Evolutionary conservation across 73 alveolate genomes (phyloP), one percentile per base, ranked within the genome.

Genomic region (Paraurostyla sp.): DNA sequence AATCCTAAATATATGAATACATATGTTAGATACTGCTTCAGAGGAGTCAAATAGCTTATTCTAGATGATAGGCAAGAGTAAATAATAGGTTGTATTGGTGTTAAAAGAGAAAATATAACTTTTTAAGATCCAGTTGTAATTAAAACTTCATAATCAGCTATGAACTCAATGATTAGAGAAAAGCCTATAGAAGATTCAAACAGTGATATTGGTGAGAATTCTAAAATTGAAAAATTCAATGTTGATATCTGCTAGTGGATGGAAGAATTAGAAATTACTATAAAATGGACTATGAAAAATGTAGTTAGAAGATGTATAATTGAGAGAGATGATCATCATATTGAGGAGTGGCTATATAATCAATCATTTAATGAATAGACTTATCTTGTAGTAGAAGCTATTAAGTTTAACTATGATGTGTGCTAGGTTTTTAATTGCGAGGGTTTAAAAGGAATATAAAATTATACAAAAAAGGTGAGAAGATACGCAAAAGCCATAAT

Each of bases 271-370:
- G 93, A 85, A 43, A 23, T 71, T n/a, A 54, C 48, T n/a, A 36
- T 85, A 1, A 49, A 49, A 50, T 33, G 80, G 50, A 65, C 93
- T 4, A 71, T 85, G 87, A 85, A 85, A 62, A 43, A 51, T 33
- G 80, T 85, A 22, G 69, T 71, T 0, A 46, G 71, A 27, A 29
- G 63, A 25, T 85, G 85, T 51, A 51, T 54, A 29, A 46, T 36
- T 18, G 84, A 71, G 32, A 68, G 69, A 25, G 65, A 43, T 69
- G 59, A 45, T 15, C 71, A 25, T 20, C 56, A 35, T 35, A 43
- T 52, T 45, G 87, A 85, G 50, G 93, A 85, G 33, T 85, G 93
- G 93, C 42, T 85, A 1, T 36, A 85, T 52, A 71, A 85, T 49
- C 32, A 69, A 15, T 40, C 81, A 13, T 85, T 23, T 33, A 85